Evolutionary conservation across 768 basidiomycete species (phyloP).

Genomic region (Pilatotrama ljubarskyi): DNA sequence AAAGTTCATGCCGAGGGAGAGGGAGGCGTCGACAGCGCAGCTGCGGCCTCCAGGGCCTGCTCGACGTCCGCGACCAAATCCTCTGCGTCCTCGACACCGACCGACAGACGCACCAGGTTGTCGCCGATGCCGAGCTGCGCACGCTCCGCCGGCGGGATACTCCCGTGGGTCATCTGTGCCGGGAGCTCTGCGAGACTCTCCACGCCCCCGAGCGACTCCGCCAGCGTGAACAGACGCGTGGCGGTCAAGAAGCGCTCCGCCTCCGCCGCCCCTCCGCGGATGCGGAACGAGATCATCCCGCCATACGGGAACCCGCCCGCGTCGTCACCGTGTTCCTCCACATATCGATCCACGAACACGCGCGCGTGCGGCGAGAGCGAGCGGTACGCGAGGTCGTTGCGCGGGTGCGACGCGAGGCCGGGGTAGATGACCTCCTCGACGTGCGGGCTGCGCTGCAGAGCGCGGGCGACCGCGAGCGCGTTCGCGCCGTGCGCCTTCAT

Average conservation of each 20-base stretch:
- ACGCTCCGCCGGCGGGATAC: constrained; percentile 68
- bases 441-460: constrained; percentile 50
- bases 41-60: constrained; percentile 56
- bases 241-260: constrained; percentile 70
- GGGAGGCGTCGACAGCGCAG: not conserved
- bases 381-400: constrained; percentile 61
- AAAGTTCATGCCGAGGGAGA: not conserved
- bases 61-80: constrained; percentile 77
- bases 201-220: constrained; percentile 89
- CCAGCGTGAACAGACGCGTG: constrained; percentile 72
- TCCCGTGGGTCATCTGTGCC: constrained; percentile 85
- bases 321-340: constrained; percentile 31
- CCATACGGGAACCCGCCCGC: constrained; percentile 78
- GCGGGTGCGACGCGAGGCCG: constrained; percentile 67
- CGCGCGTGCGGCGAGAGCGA: constrained; percentile 70
- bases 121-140: constrained; percentile 73
- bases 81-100: constrained; percentile 86
- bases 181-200: constrained; percentile 91
- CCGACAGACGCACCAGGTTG: constrained; percentile 74
- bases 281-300: constrained; percentile 82
- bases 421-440: constrained; percentile 90
- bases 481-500: constrained; percentile 87
- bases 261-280: constrained; percentile 49
- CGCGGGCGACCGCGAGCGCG: constrained; percentile 72
- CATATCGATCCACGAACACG: constrained; percentile 53